Conservation (phyloP, 2,329 filamentous ascomycete genomes). For the Xylariaceae sp. region DNA sequence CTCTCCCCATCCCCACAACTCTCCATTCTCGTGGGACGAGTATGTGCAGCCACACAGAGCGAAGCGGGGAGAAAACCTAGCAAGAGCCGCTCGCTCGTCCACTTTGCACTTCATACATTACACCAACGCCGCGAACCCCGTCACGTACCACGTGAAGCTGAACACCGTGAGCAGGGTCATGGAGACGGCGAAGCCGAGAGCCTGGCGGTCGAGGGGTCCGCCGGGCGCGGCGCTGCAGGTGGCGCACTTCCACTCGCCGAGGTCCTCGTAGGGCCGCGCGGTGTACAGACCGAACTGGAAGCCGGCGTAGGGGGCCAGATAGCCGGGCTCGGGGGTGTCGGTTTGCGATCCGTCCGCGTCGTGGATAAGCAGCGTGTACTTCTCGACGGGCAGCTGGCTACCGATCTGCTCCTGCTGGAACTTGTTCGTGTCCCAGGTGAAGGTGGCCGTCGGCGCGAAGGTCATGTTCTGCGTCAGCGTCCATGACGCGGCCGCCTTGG, state of each 20-base stretch:
- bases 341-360: slow-evolving; percentile 61
- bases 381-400: slow-evolving; percentile 57
- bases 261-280: slow-evolving; percentile 56
- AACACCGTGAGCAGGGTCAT: slow-evolving; percentile 64
- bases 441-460: slow-evolving; percentile 57
- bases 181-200: slow-evolving; percentile 57
- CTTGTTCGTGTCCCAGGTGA: slow-evolving; percentile 64
- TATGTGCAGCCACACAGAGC: not conserved
- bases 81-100: not conserved
- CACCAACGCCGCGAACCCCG: slow-evolving; percentile 52
- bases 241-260: slow-evolving; percentile 60
- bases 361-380: slow-evolving; percentile 68
- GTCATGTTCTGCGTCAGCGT: slow-evolving; percentile 70
- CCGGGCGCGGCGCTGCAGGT: slow-evolving; percentile 63
- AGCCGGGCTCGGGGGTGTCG: slow-evolving; percentile 61
- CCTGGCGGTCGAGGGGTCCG: slow-evolving; percentile 52
- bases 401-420: slow-evolving; percentile 55
- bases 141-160: slow-evolving; percentile 70
- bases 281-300: slow-evolving; percentile 67
- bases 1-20: not conserved
- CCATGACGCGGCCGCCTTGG: slow-evolving; percentile 58
- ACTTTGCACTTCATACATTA: slow-evolving; percentile 23
- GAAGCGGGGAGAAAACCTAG: not conserved
- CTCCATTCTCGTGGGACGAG: not conserved
- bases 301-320: slow-evolving; percentile 55